Percentiles rank a stretch among this genome's conserved stretches.
phyloP scores from a whole-genome alignment of 768 basidiomycete species.

The Rhodotorula sphaerocarpa region DNA sequence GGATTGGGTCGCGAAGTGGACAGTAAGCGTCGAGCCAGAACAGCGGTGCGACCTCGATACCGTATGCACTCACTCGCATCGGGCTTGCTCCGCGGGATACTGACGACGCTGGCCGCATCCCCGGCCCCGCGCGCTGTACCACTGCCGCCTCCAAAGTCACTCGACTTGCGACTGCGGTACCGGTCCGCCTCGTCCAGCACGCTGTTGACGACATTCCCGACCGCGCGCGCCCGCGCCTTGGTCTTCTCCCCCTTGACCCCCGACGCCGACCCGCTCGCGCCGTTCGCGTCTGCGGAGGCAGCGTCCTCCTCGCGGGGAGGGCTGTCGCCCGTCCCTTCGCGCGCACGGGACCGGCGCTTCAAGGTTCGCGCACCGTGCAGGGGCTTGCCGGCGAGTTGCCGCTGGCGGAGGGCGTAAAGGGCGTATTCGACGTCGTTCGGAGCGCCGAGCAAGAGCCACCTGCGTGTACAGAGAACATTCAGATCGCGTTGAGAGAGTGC shows the following conservation, averaged over 20 bases:
- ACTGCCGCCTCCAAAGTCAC: neutral
- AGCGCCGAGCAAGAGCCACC: constrained; percentile 23
- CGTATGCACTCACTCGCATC: neutral
- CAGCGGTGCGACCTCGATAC: too few species aligned
- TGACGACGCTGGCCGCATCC: neutral
- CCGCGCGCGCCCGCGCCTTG: neutral
- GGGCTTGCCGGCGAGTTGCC: neutral
- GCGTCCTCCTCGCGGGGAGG: too few species aligned
- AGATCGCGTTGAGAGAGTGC: too few species aligned
- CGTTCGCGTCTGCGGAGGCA: too few species aligned
- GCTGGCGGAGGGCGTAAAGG: constrained; percentile 9
- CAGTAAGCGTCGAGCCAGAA: neutral
- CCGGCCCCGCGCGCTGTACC: neutral
- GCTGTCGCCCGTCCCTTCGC: too few species aligned
- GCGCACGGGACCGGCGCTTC: neutral
- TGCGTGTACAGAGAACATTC: neutral
- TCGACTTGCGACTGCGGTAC: too few species aligned
- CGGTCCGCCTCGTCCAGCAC: neutral
- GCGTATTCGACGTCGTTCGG: constrained; percentile 31
- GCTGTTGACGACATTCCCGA: neutral
- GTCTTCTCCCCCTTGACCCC: neutral
- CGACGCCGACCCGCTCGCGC: neutral
- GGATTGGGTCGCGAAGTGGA: neutral
- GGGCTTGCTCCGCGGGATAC: neutral
- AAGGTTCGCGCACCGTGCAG: constrained; percentile 21